Evolutionary conservation across 1,139 yeast genomes (phyloP).

Genomic region (Debaryomyces singareniensis): DNA sequence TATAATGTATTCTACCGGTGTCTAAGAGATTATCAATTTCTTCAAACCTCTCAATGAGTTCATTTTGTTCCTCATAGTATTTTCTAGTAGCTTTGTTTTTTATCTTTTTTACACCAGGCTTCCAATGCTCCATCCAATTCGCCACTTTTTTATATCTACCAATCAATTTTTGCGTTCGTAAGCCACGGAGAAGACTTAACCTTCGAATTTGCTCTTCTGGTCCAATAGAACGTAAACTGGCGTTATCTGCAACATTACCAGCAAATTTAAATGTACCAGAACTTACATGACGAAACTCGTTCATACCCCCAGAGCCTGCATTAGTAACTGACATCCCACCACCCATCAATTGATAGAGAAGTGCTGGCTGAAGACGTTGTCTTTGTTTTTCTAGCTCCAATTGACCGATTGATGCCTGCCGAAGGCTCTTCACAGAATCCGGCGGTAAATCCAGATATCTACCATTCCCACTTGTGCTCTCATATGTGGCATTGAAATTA

Average conservation of each 20-base stretch:
- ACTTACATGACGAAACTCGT: conserved; percentile 3
- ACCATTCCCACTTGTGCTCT: no score
- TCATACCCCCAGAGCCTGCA: neutral
- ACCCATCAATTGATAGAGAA: neutral
- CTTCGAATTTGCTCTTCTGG: conserved; percentile 19
- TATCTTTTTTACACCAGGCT: conserved; percentile 17
- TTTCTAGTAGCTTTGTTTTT: conserved; percentile 17
- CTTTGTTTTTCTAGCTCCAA: neutral
- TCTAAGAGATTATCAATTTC: conserved; percentile 65
- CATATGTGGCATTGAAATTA: no score
- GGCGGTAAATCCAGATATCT: no score
- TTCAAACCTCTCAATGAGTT: conserved; percentile 35
- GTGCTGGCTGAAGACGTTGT: neutral
- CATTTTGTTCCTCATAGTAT: conserved; percentile 51
- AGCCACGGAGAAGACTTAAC: conserved; percentile 10
- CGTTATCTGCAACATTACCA: conserved; percentile 10
- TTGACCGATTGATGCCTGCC: neutral
- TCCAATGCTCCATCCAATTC: conserved; percentile 39
- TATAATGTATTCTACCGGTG: conserved; percentile 58
- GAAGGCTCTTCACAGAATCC: no score
- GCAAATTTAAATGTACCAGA: conserved; percentile 6
- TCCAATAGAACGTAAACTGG: conserved; percentile 14
- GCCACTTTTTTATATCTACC: conserved; percentile 44
- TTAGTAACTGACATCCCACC: no score
- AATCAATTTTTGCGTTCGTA: conserved; percentile 49